Base-by-base conservation (phyloP, 768 basidiomycete species). In the Suillus luteus region DNA sequence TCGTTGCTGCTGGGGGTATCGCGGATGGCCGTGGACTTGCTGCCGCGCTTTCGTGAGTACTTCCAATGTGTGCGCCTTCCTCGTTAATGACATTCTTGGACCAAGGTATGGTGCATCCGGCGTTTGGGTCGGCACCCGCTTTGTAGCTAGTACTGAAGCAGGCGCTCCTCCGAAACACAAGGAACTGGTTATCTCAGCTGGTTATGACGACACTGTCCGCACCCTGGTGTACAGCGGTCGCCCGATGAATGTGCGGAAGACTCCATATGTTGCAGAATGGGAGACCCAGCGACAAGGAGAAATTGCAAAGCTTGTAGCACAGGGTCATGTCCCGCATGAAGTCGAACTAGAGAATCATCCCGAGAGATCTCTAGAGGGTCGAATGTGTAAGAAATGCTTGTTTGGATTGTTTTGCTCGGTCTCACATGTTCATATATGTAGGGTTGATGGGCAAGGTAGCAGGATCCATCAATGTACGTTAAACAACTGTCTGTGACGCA, bases 111-210 rank as follows among this genome's bases (percentile, higher is more conserved):
- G 93, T 55, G 93, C 93, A 5, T 81, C 88, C 3, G 93, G 89
- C 51, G 90, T 95, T 3, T 95, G 93, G 93, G 91, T 93, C 43
- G 91, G 91, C 46, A 95, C 92, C 5, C 87, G 92, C 44, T 95
- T 95, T 71, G 91, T 93, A 48, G 91, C 92, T 12, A 87, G 88
- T 68, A 85, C 82, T 43, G 91, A 94, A 73, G 91, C 93, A 0
- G 90, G 87, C 43, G 93, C 92, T 2, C 88, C 92, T 12, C 84
- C 84, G 40, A 83, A 74, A 67, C 91, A 92, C 74, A 92, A 92
- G 71, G 82, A 91, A 59, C 76, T 85, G 60, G 79, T 91, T 14
- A 58, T 91, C 31, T 82, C 79, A 19, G 89, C 91, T 9, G 88
- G 87, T n/a, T 88, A 89, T 63, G 91, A 92, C 64, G 93, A 93